These are phyloP conservation scores for Boletus reticuloceps DNA, from an alignment of 768 basidiomycete genomes.

Conservation along the genomic window DNA sequence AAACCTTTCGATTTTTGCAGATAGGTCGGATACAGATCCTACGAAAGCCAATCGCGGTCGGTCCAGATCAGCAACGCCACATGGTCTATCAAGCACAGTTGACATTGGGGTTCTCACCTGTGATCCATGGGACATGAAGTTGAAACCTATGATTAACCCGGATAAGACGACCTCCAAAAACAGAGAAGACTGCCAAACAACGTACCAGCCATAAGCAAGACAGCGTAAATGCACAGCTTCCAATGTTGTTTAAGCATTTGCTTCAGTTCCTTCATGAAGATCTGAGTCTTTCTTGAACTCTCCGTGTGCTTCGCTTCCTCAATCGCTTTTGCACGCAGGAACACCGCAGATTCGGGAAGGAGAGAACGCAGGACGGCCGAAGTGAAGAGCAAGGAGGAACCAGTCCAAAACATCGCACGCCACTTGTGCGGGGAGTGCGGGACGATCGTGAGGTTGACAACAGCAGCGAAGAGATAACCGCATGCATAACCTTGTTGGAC, in stretches of 20 bases:
- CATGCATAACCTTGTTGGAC: conserved; percentile 92
- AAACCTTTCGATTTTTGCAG: conserved; percentile 63
- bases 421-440: conserved; percentile 42
- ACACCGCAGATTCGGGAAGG: conserved; percentile 78
- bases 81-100: background rate
- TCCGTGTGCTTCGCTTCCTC: conserved; percentile 40
- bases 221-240: conserved; percentile 77
- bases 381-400: conserved; percentile 64
- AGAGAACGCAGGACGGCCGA: conserved; percentile 64
- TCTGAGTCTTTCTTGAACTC: conserved; percentile 52
- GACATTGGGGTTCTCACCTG: conserved; percentile 37
- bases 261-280: conserved; percentile 71
- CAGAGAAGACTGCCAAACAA: background rate
- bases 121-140: conserved; percentile 75
- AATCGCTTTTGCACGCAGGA: conserved; percentile 60
- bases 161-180: background rate
- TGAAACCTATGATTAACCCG: conserved; percentile 48
- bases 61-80: background rate
- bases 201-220: conserved; percentile 71
- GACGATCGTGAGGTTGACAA: conserved; percentile 71
- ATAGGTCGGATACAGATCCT: conserved; percentile 83
- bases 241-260: conserved; percentile 83
- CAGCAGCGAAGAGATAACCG: conserved; percentile 83
- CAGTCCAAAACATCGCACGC: conserved; percentile 83
- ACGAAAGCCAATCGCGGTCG: background rate